Percentiles rank a stretch among this genome's conserved stretches.
phyloP scores from a whole-genome alignment of 768 basidiomycete species.

The Mycena rebaudengoi region DNA sequence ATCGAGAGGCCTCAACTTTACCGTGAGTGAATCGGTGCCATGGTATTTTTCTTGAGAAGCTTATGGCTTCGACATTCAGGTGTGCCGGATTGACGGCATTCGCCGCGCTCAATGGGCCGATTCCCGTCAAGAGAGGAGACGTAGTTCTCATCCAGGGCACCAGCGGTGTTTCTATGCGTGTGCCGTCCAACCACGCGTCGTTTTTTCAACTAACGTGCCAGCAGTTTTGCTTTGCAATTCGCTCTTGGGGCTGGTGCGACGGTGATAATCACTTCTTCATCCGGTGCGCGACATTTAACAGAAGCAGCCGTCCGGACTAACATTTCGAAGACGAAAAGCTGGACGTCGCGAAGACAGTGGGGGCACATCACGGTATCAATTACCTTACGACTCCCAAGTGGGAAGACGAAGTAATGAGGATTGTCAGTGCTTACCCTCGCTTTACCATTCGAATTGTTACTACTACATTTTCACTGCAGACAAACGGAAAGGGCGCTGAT shows the following conservation, averaged over 20 bases:
- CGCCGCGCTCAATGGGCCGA: conserved; percentile 50
- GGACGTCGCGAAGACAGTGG: conserved; percentile 43
- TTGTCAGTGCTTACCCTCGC: conserved; percentile 21
- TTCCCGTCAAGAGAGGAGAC: conserved; percentile 54
- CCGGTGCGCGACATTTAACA: no score
- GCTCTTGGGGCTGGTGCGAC: conserved; percentile 56
- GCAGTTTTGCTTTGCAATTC: conserved; percentile 52
- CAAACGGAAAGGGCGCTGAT: conserved; percentile 17
- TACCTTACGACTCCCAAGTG: conserved; percentile 56
- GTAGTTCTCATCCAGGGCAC: conserved; percentile 54
- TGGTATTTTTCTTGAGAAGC: neutral
- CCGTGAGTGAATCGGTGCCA: no score
- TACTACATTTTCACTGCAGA: neutral
- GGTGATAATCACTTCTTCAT: conserved; percentile 58
- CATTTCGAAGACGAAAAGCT: conserved; percentile 16
- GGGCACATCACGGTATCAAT: conserved; percentile 56
- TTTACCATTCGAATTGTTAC: neutral
- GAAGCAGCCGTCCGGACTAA: no score
- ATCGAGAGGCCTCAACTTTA: conserved; percentile 54
- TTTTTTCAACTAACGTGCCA: conserved; percentile 29
- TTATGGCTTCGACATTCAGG: conserved; percentile 53
- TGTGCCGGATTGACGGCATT: conserved; percentile 59
- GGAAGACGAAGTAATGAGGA: conserved; percentile 53
- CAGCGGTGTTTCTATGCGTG: conserved; percentile 51
- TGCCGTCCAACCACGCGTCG: neutral